phyloP scores from a whole-genome alignment of 129 eudicot genomes.

The Silybum marianum region DNA sequence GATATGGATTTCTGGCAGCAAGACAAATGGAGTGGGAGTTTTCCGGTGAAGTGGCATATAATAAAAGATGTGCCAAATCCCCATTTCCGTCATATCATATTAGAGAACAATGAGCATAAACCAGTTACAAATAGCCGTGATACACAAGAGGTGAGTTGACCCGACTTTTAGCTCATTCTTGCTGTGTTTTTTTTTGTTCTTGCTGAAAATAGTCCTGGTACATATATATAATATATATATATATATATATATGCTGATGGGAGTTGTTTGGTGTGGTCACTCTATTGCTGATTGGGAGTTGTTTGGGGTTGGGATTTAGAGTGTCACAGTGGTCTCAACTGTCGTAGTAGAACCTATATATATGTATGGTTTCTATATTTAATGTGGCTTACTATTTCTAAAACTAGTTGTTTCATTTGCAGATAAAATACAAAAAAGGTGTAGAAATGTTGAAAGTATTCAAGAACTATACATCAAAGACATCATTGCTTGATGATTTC shows the following conservation, averaged over 20 bases:
- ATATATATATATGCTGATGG: too few species aligned
- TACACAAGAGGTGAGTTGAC: conserved; percentile 77
- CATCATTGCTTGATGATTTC: conserved; percentile 86
- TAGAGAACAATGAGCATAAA: conserved; percentile 92
- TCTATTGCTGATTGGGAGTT: too few species aligned
- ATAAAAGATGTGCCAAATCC: conserved; percentile 94
- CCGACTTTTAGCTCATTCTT: not conserved
- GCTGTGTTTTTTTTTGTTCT: too few species aligned
- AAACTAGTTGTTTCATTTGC: conserved; percentile 29
- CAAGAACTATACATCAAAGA: conserved; percentile 60
- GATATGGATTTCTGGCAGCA: conserved; percentile 99
- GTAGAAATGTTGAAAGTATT: conserved; percentile 82
- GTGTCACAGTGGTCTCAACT: not conserved
- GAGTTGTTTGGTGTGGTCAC: too few species aligned
- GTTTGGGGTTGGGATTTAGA: not conserved
- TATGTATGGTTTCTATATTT: not conserved
- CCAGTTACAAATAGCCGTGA: conserved; percentile 97
- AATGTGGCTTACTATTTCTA: not conserved
- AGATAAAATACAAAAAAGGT: conserved; percentile 73
- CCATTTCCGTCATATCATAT: conserved; percentile 70
- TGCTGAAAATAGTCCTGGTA: not conserved
- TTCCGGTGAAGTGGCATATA: conserved; percentile 95
- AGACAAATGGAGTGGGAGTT: conserved; percentile 98
- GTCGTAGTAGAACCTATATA: too few species aligned
- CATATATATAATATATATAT: too few species aligned